Percentiles rank a stretch among this genome's conserved stretches.
These are phyloP conservation scores for Cyberlindnera galapagoensis DNA, from an alignment of 805 yeast species.

Conservation along the genomic window DNA sequence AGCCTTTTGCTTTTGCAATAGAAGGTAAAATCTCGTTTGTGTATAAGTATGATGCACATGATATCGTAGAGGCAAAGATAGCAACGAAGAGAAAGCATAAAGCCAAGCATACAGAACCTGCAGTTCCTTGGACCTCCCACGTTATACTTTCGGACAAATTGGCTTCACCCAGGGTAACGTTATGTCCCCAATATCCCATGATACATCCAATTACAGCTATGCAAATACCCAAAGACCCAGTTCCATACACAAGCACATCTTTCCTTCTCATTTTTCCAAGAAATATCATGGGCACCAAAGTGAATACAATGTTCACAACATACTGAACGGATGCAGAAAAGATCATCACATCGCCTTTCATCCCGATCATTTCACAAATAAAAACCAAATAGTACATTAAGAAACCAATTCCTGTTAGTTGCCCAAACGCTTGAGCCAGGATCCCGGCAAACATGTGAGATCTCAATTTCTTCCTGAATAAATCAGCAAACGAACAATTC, in stretches of 20 bases:
- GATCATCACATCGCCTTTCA: constrained; percentile 28
- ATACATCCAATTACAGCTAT: constrained; percentile 30
- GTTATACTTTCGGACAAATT: constrained; percentile 29
- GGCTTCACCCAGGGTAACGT: constrained; percentile 26
- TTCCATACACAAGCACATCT: constrained; percentile 40
- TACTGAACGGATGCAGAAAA: constrained; percentile 34
- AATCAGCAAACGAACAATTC: constrained; percentile 25
- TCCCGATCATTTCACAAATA: constrained; percentile 43
- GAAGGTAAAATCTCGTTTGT: constrained; percentile 43
- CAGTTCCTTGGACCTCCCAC: constrained; percentile 30
- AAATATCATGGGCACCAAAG: constrained; percentile 36
- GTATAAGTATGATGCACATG: constrained; percentile 44
- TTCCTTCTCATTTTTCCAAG: constrained; percentile 41
- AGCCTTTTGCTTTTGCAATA: constrained; percentile 39
- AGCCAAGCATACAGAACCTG: constrained; percentile 39
- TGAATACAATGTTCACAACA: constrained; percentile 33
- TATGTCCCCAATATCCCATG: constrained; percentile 31
- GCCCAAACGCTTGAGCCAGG: constrained; percentile 35
- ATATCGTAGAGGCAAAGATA: constrained; percentile 38
- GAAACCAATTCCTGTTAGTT: constrained; percentile 37
- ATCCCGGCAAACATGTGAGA: constrained; percentile 33
- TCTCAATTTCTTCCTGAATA: constrained; percentile 29
- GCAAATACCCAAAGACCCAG: constrained; percentile 29
- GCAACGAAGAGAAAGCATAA: constrained; percentile 39
- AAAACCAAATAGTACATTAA: constrained; percentile 38